Evolutionary conservation across 768 basidiomycete genomes (phyloP).

Genomic region (Rhizopogon vulgaris): DNA sequence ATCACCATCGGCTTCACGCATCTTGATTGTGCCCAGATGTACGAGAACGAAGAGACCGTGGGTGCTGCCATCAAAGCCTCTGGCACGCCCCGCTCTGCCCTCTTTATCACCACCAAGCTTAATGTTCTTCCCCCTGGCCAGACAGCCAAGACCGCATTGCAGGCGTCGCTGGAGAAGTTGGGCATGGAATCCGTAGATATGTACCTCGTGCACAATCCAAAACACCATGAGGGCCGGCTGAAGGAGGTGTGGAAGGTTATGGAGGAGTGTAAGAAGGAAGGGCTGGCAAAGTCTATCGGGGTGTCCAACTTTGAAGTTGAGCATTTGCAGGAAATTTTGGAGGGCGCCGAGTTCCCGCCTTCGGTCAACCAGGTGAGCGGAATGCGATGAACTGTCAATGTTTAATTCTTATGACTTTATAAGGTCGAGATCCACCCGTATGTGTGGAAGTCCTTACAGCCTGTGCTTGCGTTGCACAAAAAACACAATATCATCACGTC

Average conservation of each 20-base stretch:
- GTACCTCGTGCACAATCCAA: slow-evolving; percentile 38
- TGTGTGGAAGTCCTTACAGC: slow-evolving; percentile 23
- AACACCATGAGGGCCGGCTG: slow-evolving; percentile 14
- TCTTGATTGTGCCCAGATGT: slow-evolving; percentile 35
- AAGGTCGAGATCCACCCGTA: slow-evolving; percentile 37
- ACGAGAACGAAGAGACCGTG: slow-evolving; percentile 32
- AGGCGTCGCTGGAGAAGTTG: slow-evolving; percentile 35
- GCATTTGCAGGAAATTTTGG: slow-evolving; percentile 33
- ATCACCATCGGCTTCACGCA: slow-evolving; percentile 31
- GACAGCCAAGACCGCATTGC: slow-evolving; percentile 31
- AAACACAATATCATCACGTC: slow-evolving; percentile 19
- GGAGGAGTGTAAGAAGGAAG: slow-evolving; percentile 36
- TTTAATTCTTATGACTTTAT: not conserved
- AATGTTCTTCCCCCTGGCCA: slow-evolving; percentile 20
- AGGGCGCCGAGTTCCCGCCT: slow-evolving; percentile 33
- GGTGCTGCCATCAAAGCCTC: slow-evolving; percentile 26
- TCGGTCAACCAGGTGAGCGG: slow-evolving; percentile 39
- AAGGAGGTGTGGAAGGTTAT: slow-evolving; percentile 38
- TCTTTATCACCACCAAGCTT: slow-evolving; percentile 43
- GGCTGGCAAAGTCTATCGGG: slow-evolving; percentile 32
- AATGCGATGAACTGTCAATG: not conserved
- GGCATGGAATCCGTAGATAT: slow-evolving; percentile 35
- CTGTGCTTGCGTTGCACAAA: slow-evolving; percentile 14
- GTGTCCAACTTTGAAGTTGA: slow-evolving; percentile 40
- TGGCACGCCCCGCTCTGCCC: slow-evolving; percentile 28